phyloP scores from a whole-genome alignment of 345 rosid species.

The Corymbia maculata region DNA sequence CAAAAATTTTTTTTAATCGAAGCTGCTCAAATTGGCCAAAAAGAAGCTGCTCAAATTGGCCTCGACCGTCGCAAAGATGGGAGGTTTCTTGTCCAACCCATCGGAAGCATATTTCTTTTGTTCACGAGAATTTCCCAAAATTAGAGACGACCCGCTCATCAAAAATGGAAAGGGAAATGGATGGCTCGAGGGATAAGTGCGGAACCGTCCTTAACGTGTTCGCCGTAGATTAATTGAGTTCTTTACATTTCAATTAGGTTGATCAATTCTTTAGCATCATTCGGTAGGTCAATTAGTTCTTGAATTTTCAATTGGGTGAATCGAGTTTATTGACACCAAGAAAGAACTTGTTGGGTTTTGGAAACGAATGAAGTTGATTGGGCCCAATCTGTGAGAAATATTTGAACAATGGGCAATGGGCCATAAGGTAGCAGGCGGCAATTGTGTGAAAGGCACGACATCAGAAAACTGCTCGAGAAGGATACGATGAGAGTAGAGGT shows the following conservation, averaged over 20 bases:
- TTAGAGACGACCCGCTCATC: neutral
- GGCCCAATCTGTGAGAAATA: no score
- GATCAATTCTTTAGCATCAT: neutral
- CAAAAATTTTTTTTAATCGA: no score
- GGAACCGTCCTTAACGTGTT: neutral
- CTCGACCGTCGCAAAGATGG: neutral
- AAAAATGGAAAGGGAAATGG: neutral
- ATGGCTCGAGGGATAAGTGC: neutral
- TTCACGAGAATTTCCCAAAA: neutral
- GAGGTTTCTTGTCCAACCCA: neutral
- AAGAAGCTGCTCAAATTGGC: neutral
- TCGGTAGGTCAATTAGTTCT: neutral
- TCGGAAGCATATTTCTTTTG: neutral
- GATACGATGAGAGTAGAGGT: no score
- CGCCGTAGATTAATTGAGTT: neutral
- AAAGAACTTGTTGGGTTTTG: no score
- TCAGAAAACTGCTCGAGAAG: no score
- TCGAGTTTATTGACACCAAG: neutral
- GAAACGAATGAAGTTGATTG: no score
- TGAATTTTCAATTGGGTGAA: neutral
- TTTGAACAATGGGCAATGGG: no score
- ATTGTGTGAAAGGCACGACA: no score
- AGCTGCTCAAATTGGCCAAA: neutral
- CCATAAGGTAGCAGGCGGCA: no score
- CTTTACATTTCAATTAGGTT: neutral